Conservation (phyloP, 352 stramenopile genomes). For the Pythium coloratum region DNA sequence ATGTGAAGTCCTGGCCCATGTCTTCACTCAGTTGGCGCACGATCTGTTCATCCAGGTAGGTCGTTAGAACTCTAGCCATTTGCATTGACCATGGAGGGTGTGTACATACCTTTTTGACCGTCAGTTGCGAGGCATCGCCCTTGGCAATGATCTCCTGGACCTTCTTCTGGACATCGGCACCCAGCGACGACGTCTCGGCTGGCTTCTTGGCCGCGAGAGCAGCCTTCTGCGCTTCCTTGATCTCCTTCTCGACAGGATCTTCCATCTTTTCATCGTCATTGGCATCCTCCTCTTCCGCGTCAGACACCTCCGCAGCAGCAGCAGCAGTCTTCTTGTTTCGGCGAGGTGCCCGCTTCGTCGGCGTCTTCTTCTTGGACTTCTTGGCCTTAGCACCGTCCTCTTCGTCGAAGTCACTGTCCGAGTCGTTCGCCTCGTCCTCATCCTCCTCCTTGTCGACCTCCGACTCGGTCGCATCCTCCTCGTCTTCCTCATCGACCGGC, state of each 20-base stretch:
- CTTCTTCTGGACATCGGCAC: constrained; percentile 54
- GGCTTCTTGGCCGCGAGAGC: constrained; percentile 5
- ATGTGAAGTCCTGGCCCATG: constrained; percentile 60
- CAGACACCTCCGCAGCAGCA: constrained; percentile 18
- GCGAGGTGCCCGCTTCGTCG: constrained; percentile 19
- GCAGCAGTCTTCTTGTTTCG: constrained; percentile 21
- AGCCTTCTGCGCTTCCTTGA: too few relatives aligned
- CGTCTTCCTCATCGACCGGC: constrained; percentile 33
- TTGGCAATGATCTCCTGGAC: constrained; percentile 80
- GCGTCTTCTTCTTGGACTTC: constrained; percentile 34
- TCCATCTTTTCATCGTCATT: constrained; percentile 26
- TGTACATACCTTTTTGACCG: constrained; percentile 71
- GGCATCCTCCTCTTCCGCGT: constrained; percentile 21
- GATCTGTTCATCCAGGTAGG: constrained; percentile 39
- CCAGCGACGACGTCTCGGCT: constrained; percentile 30
- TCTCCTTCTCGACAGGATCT: neutral
- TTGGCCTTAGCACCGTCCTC: constrained; percentile 39
- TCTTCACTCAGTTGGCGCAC: constrained; percentile 69
- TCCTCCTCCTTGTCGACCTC: constrained; percentile 52
- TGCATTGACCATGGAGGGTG: neutral
- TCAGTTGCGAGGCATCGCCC: constrained; percentile 75
- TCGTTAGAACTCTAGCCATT: neutral
- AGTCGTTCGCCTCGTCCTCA: constrained; percentile 41
- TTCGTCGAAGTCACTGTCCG: constrained; percentile 70
- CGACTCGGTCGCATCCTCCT: constrained; percentile 47